Evolutionary conservation across 495 filamentous ascomycete species (phyloP).

Genomic region (Aspergillus mulundensis): DNA sequence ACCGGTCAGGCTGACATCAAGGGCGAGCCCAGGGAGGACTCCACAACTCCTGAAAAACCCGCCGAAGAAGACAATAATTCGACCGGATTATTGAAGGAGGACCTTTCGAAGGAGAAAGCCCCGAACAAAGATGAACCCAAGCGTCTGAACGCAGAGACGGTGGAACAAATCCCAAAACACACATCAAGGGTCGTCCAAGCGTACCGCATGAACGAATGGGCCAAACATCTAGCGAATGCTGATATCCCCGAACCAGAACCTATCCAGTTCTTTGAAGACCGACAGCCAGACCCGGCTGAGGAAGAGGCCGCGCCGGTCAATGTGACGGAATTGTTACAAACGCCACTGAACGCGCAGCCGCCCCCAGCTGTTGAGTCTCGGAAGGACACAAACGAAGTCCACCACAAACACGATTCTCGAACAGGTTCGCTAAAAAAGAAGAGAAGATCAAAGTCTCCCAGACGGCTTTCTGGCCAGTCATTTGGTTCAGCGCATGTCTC

Average conservation of each 20-base stretch:
- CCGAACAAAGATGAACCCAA: slow-evolving; percentile 23
- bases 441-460: slow-evolving; percentile 11
- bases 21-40: neutral
- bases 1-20: neutral
- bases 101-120: neutral
- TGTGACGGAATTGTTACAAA: slow-evolving; percentile 64
- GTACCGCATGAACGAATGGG: slow-evolving; percentile 95
- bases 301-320: slow-evolving; percentile 62
- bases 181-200: slow-evolving; percentile 69
- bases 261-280: slow-evolving; percentile 42
- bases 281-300: slow-evolving; percentile 22
- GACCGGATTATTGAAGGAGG: neutral
- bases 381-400: slow-evolving; percentile 18
- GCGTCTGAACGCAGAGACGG: slow-evolving; percentile 30
- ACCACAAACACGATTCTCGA: slow-evolving; percentile 10
- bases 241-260: slow-evolving; percentile 71
- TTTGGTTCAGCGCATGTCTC: slow-evolving; percentile 18
- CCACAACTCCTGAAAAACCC: neutral
- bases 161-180: slow-evolving; percentile 38
- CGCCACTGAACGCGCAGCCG: slow-evolving; percentile 48
- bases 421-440: slow-evolving; percentile 11
- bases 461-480: slow-evolving; percentile 16
- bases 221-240: slow-evolving; percentile 77
- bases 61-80: neutral
- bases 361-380: slow-evolving; percentile 33